phyloP scores from a whole-genome alignment of 805 yeast species.

The Hanseniaspora vineae region DNA sequence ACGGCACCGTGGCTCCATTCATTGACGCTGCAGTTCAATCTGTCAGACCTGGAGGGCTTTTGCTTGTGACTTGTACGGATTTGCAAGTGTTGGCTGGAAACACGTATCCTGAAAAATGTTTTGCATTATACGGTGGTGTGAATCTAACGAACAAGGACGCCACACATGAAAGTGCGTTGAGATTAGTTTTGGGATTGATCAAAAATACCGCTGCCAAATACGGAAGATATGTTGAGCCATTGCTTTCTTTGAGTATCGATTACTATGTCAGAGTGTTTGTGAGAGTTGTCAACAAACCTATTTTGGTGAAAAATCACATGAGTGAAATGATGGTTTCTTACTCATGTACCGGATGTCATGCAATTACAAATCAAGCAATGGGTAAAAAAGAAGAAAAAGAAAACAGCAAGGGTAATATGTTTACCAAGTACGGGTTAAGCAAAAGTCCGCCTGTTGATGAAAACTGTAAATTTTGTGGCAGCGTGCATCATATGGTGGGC shows the following conservation, averaged over 20 bases:
- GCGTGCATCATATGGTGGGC: slow-evolving; percentile 69
- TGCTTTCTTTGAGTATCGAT: slow-evolving; percentile 76
- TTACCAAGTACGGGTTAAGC: slow-evolving; percentile 46
- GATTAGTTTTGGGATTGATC: slow-evolving; percentile 68
- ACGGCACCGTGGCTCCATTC: slow-evolving; percentile 95
- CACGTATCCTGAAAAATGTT: slow-evolving; percentile 95
- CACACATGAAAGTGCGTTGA: slow-evolving; percentile 84
- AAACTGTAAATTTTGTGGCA: slow-evolving; percentile 58
- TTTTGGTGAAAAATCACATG: slow-evolving; percentile 67
- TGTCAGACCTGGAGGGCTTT: slow-evolving; percentile 70
- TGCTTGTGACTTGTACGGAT: slow-evolving; percentile 92
- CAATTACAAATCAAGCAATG: slow-evolving; percentile 56
- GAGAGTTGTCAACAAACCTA: slow-evolving; percentile 64
- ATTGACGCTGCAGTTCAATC: slow-evolving; percentile 82
- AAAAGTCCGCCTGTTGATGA: slow-evolving; percentile 50
- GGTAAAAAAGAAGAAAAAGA: slow-evolving; percentile 45
- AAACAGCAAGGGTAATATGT: slow-evolving; percentile 26
- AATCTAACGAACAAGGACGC: slow-evolving; percentile 68
- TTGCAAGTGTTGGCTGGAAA: slow-evolving; percentile 91
- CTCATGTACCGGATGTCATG: slow-evolving; percentile 73
- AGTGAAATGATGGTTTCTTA: slow-evolving; percentile 66
- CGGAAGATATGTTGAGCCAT: slow-evolving; percentile 77
- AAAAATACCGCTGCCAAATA: slow-evolving; percentile 81
- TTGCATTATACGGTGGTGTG: slow-evolving; percentile 86
- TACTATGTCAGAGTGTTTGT: slow-evolving; percentile 83